A percentile compares a stretch with the other conserved stretches of the same genome.
These are phyloP conservation scores for Lonicera japonica DNA, from an alignment of 129 eudicot genomes.

Conservation along the genomic window DNA sequence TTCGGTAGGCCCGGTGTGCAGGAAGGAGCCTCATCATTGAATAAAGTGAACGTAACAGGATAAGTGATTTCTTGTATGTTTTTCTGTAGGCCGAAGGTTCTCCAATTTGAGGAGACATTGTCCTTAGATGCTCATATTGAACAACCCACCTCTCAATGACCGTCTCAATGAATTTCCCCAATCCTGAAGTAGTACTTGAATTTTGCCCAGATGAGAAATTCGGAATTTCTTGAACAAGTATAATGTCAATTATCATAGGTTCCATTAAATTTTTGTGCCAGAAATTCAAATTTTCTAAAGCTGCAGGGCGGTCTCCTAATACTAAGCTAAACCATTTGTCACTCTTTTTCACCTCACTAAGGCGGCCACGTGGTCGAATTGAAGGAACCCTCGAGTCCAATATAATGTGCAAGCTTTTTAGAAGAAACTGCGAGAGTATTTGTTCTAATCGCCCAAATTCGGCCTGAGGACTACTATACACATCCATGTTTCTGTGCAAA, in stretches of 20 bases:
- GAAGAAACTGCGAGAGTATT: slow-evolving; percentile 73
- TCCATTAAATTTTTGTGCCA: slow-evolving; percentile 88
- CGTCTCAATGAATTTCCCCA: slow-evolving; percentile 47
- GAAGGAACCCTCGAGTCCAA: slow-evolving; percentile 88
- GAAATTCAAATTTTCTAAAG: slow-evolving; percentile 62
- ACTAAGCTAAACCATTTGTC: slow-evolving; percentile 93
- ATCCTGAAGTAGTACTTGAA: slow-evolving; percentile 16
- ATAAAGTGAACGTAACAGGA: slow-evolving; percentile 68
- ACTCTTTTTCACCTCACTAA: slow-evolving; percentile 37
- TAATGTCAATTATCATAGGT: slow-evolving; percentile 83
- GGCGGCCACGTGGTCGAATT: slow-evolving; percentile 35
- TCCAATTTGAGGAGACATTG: slow-evolving; percentile 22
- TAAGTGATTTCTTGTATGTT: slow-evolving; percentile 73
- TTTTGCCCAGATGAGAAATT: slow-evolving; percentile 18
- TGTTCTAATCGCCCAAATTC: slow-evolving; percentile 79
- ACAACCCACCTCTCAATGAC: slow-evolving; percentile 95
- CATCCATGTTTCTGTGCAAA: slow-evolving; percentile 48
- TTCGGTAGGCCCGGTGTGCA: slow-evolving; percentile 70
- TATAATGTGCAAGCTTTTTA: slow-evolving; percentile 76
- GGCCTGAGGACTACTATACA: slow-evolving; percentile 34
- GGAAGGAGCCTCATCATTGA: slow-evolving; percentile 89
- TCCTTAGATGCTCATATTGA: slow-evolving; percentile 52
- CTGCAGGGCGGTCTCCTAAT: slow-evolving; percentile 78
- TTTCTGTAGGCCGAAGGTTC: slow-evolving; percentile 53
- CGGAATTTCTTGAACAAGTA: slow-evolving; percentile 55